Evolutionary conservation across 2,329 filamentous ascomycete species (phyloP).

Genomic region (Talaromyces sp.): DNA sequence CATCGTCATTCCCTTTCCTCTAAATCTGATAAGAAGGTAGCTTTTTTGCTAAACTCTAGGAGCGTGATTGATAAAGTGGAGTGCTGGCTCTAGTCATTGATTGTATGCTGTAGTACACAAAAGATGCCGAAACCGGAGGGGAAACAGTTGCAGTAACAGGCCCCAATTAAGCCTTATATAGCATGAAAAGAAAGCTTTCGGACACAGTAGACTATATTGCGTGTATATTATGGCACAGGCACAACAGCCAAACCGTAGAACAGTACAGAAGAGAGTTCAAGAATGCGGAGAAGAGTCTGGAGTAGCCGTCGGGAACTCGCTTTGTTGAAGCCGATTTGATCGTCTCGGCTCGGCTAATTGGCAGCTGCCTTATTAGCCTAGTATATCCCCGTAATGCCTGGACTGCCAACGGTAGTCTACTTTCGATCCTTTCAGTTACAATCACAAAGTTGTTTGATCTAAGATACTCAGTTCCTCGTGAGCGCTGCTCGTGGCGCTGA

Average conservation of each 20-base stretch:
- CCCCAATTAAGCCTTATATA: neutral
- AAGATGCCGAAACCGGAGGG: neutral
- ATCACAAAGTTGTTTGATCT: neutral
- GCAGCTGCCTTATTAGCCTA: neutral
- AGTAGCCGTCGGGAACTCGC: neutral
- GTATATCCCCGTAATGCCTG: neutral
- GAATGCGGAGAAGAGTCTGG: conserved; percentile 1
- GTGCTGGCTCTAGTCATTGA: neutral
- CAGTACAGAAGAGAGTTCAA: neutral
- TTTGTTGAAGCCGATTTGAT: conserved; percentile 2
- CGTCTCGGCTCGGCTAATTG: neutral
- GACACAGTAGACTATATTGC: neutral
- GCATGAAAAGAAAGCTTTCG: neutral
- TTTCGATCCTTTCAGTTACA: neutral
- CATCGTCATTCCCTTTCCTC: neutral
- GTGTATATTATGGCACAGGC: neutral
- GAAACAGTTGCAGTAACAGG: neutral
- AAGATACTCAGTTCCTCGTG: neutral
- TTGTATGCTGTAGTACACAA: neutral
- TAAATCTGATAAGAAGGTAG: neutral
- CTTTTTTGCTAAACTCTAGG: neutral
- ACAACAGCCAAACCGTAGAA: conserved; percentile 22
- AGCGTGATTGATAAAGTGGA: neutral
- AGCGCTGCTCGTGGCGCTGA: too few species aligned
- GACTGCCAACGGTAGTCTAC: neutral